Evolutionary conservation across 2,329 filamentous ascomycete genomes (phyloP).

Genomic region (Fusarium sp.): DNA sequence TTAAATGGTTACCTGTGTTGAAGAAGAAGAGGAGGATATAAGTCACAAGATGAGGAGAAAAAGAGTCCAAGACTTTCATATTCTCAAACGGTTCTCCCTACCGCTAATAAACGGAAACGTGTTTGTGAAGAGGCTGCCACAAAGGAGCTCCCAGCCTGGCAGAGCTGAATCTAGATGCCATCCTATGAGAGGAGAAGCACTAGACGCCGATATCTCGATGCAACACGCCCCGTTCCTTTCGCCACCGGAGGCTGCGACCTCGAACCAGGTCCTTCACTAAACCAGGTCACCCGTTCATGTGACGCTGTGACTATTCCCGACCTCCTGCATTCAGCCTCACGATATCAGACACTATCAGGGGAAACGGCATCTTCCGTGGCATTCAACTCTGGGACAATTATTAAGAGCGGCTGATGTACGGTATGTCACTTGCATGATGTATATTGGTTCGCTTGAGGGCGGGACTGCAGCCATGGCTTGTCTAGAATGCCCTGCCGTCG

Average conservation of each 20-base stretch:
- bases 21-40: not conserved
- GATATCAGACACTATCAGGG: slow-evolving; percentile 7
- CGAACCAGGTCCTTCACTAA: not conserved
- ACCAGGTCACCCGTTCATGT: not conserved
- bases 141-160: slow-evolving; percentile 5
- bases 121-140: not conserved
- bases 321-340: slow-evolving; percentile 37
- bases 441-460: slow-evolving; percentile 17
- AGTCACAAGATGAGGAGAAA: not conserved
- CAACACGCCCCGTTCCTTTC: slow-evolving; percentile 11
- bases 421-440: slow-evolving; percentile 15
- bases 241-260: slow-evolving; percentile 30
- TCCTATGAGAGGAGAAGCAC: not conserved
- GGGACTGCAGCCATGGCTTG: slow-evolving; percentile 28
- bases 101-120: slow-evolving; percentile 35
- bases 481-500: not conserved
- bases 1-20: not conserved
- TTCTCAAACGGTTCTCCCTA: slow-evolving; percentile 3
- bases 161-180: slow-evolving; percentile 24
- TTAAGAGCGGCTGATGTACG: slow-evolving; percentile 18
- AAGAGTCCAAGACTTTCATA: slow-evolving; percentile 3
- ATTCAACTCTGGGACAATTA: slow-evolving; percentile 14
- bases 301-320: slow-evolving; percentile 27
- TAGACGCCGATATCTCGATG: not conserved
- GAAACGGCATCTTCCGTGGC: slow-evolving; percentile 15